Conservation (phyloP, 805 yeast species). For the Scheffersomyces spartinae region DNA sequence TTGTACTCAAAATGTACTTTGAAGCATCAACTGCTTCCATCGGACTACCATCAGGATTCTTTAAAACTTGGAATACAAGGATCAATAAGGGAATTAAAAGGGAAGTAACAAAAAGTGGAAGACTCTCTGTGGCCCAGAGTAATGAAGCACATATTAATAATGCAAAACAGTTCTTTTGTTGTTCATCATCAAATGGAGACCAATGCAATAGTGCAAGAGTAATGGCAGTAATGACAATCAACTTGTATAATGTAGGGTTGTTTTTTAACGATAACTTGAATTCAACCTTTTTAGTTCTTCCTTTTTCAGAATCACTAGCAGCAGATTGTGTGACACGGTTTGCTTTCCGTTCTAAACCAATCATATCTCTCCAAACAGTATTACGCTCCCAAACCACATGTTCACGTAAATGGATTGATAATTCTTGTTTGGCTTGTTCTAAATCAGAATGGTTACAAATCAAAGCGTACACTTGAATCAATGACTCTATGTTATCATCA, state of each 20-base stretch:
- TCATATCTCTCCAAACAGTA: conserved; percentile 96
- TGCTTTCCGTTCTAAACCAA: conserved; percentile 80
- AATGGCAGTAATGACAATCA: conserved; percentile 34
- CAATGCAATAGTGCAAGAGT: conserved; percentile 28
- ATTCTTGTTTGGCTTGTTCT: conserved; percentile 31
- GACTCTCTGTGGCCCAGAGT: conserved; percentile 92
- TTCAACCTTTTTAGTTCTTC: conserved; percentile 3
- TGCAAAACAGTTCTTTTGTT: conserved; percentile 51
- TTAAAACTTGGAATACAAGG: conserved; percentile 60
- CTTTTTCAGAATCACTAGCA: conserved; percentile 11
- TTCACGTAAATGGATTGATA: conserved; percentile 57
- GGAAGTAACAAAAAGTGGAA: conserved; percentile 87
- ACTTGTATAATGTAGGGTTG: conserved; percentile 29
- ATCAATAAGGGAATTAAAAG: conserved; percentile 71
- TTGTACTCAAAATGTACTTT: conserved; percentile 64
- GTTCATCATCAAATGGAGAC: conserved; percentile 21
- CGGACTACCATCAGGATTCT: conserved; percentile 39
- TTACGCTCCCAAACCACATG: conserved; percentile 96
- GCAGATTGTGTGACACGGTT: conserved; percentile 82
- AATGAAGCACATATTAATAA: conserved; percentile 70
- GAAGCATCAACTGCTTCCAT: conserved; percentile 63
- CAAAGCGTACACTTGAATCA: conserved; percentile 44
- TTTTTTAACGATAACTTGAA: conserved; percentile 6
- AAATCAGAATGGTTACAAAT: conserved; percentile 37
- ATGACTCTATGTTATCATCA: conserved; percentile 40